Evolutionary conservation across 192 early-diverging fungal genomes (phyloP), one percentile per base, ranked within the genome.

Genomic region (Backusella luteola): DNA sequence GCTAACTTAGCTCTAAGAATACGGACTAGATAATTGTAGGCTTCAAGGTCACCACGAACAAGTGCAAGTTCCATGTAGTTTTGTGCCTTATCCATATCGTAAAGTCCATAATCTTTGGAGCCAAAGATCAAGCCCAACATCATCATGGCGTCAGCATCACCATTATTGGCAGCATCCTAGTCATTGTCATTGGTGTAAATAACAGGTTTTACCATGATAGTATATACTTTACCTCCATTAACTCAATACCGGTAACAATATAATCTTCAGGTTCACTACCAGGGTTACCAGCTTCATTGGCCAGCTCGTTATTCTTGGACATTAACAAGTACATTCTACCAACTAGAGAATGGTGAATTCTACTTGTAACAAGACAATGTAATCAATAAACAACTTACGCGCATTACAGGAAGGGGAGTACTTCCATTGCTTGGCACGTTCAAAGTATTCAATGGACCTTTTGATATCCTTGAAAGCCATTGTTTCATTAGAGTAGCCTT

Each of bases 41-140:
- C 78, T 52, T 86, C 83, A 2, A 83, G 67, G 23, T 82, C 82
- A 5, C 87, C 87, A 34, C 83, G 85, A 6, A 88, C 83, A 19
- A 88, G 76, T 1, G 87, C 84, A 71, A 88, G 38, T 73, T 88
- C 87, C 46, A 88, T 79, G 52, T 85, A 75, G 66, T 84, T 84
- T 38, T 88, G 87, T 19, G 87, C 81, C 38, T 83, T 80, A 29
- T 86, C 85, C 63, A 88, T 80, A 44, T 88, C 84, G 39, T 88
- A 88, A 12, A 85, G 44, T 66, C 83, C 85, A 53, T 84, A 86
- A 19, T 86, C 85, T 73, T 83, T 80, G 53, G 81, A 83, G 39
- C 85, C 87, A 69, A 85, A 88, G 36, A 88, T 86, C 77, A 88
- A 82, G 3, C 87, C 87, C 69, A 88, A 36, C 42, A 86, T 80